These are phyloP conservation scores for Aspergillus sp. DNA, from an alignment of 2,329 filamentous ascomycete genomes.

Conservation along the genomic window DNA sequence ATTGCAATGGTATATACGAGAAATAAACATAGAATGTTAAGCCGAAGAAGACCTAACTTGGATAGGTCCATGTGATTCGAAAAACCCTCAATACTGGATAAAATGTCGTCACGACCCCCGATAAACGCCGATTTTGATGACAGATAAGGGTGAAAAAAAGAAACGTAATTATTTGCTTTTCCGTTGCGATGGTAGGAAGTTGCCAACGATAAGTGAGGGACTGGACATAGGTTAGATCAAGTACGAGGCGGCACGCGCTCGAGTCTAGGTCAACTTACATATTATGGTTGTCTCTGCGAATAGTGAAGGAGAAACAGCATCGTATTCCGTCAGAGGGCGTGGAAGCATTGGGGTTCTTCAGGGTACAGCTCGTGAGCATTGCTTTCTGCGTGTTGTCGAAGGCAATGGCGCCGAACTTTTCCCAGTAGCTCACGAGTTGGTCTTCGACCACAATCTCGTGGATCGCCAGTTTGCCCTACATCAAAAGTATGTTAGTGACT, in stretches of 20 bases:
- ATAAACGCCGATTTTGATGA: neutral
- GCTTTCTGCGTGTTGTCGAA: conserved; percentile 95
- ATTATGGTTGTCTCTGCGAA: conserved; percentile 91
- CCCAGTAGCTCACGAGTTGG: conserved; percentile 95
- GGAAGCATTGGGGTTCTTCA: conserved; percentile 79
- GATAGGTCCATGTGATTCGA: neutral
- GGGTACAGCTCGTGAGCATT: conserved; percentile 86
- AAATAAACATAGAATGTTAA: neutral
- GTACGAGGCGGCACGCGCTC: neutral
- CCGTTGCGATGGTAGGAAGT: conserved; percentile 87
- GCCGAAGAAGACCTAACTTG: neutral
- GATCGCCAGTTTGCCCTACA: conserved; percentile 86
- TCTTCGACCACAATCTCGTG: conserved; percentile 97
- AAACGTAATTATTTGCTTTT: conserved; percentile 42
- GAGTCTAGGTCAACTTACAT: conserved; percentile 67
- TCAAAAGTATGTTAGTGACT: conserved; percentile 14
- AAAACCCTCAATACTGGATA: neutral
- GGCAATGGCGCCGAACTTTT: conserved; percentile 97
- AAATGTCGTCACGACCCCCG: neutral
- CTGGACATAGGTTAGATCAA: conserved; percentile 52
- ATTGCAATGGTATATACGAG: conserved; percentile 16
- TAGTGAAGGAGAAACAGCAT: conserved; percentile 98
- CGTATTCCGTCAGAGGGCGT: conserved; percentile 72
- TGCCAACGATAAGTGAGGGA: conserved; percentile 92
- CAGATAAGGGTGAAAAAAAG: neutral